A percentile compares a stretch with the other conserved stretches of the same genome.
Evolutionary conservation across 257 asterid genomes (phyloP).

Genomic region (Lycium ferocissimum): DNA sequence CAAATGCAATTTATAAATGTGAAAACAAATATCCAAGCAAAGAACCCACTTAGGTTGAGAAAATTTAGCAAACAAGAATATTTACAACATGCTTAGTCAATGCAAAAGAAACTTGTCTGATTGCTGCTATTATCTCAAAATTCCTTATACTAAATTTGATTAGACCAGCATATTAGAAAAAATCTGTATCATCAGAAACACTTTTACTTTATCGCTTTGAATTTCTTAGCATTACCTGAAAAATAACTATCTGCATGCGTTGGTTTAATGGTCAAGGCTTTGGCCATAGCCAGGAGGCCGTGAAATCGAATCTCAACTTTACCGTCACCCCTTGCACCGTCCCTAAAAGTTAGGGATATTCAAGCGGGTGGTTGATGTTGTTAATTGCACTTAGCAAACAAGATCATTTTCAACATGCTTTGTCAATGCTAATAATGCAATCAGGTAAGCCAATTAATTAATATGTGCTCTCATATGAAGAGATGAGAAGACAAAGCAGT

Average conservation of each 20-base stretch:
- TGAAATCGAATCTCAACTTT: neutral
- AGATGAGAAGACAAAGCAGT: conserved; percentile 9
- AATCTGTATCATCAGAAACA: conserved; percentile 1
- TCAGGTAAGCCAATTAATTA: neutral
- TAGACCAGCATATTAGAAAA: too few species aligned
- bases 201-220: conserved; percentile 4
- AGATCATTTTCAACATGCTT: conserved; percentile 13
- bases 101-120: too few species aligned
- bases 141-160: too few species aligned
- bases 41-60: too few species aligned
- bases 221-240: conserved; percentile 5
- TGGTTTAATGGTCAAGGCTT: neutral
- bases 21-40: too few species aligned
- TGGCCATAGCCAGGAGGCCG: neutral
- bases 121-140: too few species aligned
- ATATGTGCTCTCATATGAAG: neutral
- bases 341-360: too few species aligned
- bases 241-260: neutral
- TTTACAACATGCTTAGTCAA: too few species aligned
- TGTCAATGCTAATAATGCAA: neutral
- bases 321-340: neutral
- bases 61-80: too few species aligned
- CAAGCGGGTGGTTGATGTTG: too few species aligned
- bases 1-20: too few species aligned
- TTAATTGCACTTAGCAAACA: neutral